phyloP scores from a whole-genome alignment of 2,329 filamentous ascomycete genomes.

The Aspergillus sp. region DNA sequence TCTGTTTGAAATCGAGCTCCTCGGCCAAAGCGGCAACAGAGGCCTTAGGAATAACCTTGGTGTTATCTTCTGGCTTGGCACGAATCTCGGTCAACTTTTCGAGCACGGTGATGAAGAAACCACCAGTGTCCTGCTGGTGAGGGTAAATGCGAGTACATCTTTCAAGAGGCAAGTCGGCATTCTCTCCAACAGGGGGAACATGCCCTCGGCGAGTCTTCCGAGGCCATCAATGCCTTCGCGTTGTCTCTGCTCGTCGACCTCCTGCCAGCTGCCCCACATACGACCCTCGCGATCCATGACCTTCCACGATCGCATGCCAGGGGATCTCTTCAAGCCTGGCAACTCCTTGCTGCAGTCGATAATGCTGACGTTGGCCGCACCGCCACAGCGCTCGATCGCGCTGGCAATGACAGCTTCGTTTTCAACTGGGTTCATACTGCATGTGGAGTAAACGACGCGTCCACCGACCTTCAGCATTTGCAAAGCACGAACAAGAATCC shows the following conservation, averaged over 20 bases:
- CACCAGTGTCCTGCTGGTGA: slow-evolving; percentile 92
- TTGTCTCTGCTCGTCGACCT: slow-evolving; percentile 67
- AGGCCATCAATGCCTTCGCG: slow-evolving; percentile 59
- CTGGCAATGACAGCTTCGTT: slow-evolving; percentile 88
- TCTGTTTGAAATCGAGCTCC: slow-evolving; percentile 29
- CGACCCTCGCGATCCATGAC: slow-evolving; percentile 82
- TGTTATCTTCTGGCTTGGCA: slow-evolving; percentile 61
- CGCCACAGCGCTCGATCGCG: slow-evolving; percentile 87
- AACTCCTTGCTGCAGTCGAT: slow-evolving; percentile 77
- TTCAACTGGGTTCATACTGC: slow-evolving; percentile 97
- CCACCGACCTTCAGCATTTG: slow-evolving; percentile 96
- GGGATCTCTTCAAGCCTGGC: slow-evolving; percentile 67
- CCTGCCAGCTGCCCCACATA: slow-evolving; percentile 76
- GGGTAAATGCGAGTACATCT: slow-evolving; percentile 92
- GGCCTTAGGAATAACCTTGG: slow-evolving; percentile 33
- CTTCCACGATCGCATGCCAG: slow-evolving; percentile 78
- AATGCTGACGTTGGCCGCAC: slow-evolving; percentile 72
- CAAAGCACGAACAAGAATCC: slow-evolving; percentile 85
- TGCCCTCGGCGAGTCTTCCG: slow-evolving; percentile 67
- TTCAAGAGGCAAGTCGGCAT: slow-evolving; percentile 68
- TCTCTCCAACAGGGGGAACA: slow-evolving; percentile 70
- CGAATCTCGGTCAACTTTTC: slow-evolving; percentile 87
- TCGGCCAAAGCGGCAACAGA: slow-evolving; percentile 32
- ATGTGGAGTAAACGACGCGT: slow-evolving; percentile 94
- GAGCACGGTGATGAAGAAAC: slow-evolving; percentile 93